Base-by-base conservation (phyloP, 495 filamentous ascomycete species). In the Tuber indicum region DNA sequence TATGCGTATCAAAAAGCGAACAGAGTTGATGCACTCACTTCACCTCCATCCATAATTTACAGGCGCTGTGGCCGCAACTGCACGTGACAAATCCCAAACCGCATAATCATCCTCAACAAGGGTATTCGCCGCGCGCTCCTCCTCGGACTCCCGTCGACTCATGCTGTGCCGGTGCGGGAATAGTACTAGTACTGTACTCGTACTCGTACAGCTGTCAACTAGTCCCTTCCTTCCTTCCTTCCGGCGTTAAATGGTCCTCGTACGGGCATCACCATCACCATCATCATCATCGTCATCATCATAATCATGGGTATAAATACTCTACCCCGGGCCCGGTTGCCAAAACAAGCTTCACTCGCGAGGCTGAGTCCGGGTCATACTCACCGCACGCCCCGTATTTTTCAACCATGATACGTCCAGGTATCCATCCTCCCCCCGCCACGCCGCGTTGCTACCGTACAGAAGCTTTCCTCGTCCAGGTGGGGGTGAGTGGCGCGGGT, bases 401-500 rank as follows among this genome's bases (percentile, higher is more conserved):
- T 58, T 8, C 8, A 23, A 58, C 49, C 10, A 58, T 12, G 7
- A 10, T 41, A 41, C 39, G 14, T 32, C 0, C 0, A 32, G 32
- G 32, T 46, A 46, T 16, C 45, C n/a, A 49, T 49, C 47, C 5
- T 1, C 6, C 26, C n/a, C 52, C 52, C 8, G 52, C n/a, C 10
- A 16, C 32, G 32, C 32, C 32, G 32, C 32, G 26, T 32, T 66
- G 10, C 3, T 32, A 7, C n/a, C 4, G 39, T 41, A 5, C 39
- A 41, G 39, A 26, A 62, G 26, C 3, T 2, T 26, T 32, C 12
- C 3, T 32, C n/a, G 0, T 32, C 10, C n/a, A 32, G 12, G 58
- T 66, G 49, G 52, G n/a, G 58, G 58, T 66, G 58, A 32, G 58
- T 66, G 58, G 58, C 58, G 58, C 58, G 32, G 58, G 32, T 32